phyloP scores from a whole-genome alignment of 805 yeast genomes.

The Lipomyces lipofer region DNA sequence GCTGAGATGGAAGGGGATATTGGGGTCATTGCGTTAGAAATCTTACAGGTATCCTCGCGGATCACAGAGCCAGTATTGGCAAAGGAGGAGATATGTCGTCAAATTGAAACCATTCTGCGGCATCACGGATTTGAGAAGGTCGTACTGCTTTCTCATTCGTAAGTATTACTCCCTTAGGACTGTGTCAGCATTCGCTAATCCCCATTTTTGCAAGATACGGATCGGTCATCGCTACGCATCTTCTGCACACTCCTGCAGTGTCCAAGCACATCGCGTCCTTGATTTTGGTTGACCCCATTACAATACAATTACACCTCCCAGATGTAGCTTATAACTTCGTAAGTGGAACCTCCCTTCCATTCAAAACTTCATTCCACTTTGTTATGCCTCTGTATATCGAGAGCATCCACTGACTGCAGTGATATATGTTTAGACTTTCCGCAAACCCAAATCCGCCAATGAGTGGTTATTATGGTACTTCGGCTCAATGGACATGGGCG shows the following conservation, averaged over 20 bases:
- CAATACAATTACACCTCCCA: not conserved
- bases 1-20: not conserved
- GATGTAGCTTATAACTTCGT: constrained; percentile 10
- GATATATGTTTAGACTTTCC: not conserved
- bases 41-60: constrained; percentile 1
- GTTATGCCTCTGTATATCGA: not conserved
- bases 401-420: not conserved
- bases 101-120: not conserved
- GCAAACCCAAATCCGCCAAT: constrained; percentile 2
- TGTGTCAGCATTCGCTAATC: not conserved
- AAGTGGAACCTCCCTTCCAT: no score
- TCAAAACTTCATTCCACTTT: not conserved
- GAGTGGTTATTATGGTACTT: constrained; percentile 5
- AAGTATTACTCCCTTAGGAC: not conserved
- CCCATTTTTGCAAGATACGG: not conserved
- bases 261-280: not conserved
- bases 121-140: not conserved
- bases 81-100: constrained; percentile 1
- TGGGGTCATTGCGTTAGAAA: not conserved
- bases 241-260: not conserved
- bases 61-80: not conserved
- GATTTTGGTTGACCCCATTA: not conserved
- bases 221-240: not conserved
- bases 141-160: constrained; percentile 3
- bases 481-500: constrained; percentile 1